Evolutionary conservation across 371 early-diverging fungal species (phyloP).

Genomic region (Chytridium lagenaria): DNA sequence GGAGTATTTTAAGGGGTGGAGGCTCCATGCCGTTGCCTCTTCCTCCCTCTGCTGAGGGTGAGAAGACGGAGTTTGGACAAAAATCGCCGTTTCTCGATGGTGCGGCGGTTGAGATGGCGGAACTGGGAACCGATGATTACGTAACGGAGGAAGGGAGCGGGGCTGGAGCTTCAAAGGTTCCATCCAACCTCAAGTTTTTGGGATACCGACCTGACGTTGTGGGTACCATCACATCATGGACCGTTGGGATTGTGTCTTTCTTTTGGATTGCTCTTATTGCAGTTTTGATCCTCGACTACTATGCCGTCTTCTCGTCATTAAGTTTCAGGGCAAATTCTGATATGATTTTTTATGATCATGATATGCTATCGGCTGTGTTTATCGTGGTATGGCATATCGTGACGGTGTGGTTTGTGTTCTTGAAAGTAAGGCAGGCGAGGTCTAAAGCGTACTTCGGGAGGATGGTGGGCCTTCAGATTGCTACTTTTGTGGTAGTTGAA

Average conservation of each 20-base stretch:
- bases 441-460: conserved; percentile 67
- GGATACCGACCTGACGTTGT: conserved; percentile 67
- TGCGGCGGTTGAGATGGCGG: conserved; percentile 30
- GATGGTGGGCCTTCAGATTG: conserved; percentile 54
- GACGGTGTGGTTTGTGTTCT: conserved; percentile 66
- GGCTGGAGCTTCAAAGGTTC: conserved; percentile 26
- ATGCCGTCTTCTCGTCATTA: conserved; percentile 52
- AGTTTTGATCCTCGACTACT: conserved; percentile 75
- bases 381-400: conserved; percentile 72
- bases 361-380: conserved; percentile 66
- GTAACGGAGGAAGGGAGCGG: conserved; percentile 7
- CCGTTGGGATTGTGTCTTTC: conserved; percentile 61
- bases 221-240: conserved; percentile 62
- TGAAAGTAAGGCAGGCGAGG: conserved; percentile 53
- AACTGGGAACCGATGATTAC: conserved; percentile 17
- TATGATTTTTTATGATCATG: conserved; percentile 60
- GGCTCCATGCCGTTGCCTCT: not conserved
- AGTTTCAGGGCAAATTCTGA: conserved; percentile 40
- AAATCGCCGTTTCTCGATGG: conserved; percentile 11
- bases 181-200: conserved; percentile 57
- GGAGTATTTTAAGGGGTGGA: not conserved
- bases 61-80: conserved; percentile 26
- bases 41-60: not conserved
- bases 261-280: conserved; percentile 71
- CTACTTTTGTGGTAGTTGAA: conserved; percentile 70